Evolutionary conservation across 352 stramenopile species (phyloP).

Genomic region (Phytophthora nicotianae): DNA sequence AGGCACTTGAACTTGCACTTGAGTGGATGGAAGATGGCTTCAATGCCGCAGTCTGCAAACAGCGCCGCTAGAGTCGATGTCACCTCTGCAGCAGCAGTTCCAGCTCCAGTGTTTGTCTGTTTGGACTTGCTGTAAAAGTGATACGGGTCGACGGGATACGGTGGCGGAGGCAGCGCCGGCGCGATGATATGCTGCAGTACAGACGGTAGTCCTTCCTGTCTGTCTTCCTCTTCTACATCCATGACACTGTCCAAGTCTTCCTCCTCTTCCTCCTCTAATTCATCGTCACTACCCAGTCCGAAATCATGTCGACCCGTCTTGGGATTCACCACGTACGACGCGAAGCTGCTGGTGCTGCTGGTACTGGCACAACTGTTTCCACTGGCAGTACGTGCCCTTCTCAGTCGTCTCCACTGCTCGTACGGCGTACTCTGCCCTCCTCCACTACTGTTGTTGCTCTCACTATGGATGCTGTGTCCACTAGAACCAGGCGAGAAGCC

Average conservation of each 20-base stretch:
- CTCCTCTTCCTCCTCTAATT: conserved; percentile 24
- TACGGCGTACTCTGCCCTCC: conserved; percentile 32
- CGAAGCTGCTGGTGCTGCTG: conserved; percentile 56
- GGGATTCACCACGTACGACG: conserved; percentile 54
- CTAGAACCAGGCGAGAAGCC: conserved; percentile 26
- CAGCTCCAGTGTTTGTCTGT: conserved; percentile 20
- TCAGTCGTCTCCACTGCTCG: conserved; percentile 45
- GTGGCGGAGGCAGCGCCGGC: conserved; percentile 55
- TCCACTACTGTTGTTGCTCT: not conserved
- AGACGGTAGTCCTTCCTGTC: conserved; percentile 23
- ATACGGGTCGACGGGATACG: conserved; percentile 84
- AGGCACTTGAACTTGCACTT: conserved; percentile 91
- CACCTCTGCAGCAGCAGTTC: conserved; percentile 51
- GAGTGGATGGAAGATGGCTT: conserved; percentile 65
- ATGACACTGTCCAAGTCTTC: conserved; percentile 25
- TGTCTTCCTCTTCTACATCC: conserved; percentile 25
- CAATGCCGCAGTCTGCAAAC: conserved; percentile 67
- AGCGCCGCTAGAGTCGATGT: conserved; percentile 38
- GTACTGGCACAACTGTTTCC: conserved; percentile 73
- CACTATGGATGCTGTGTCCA: conserved; percentile 12
- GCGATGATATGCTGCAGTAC: conserved; percentile 54
- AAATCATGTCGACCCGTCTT: conserved; percentile 47
- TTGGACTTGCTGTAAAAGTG: conserved; percentile 74
- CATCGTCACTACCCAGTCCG: conserved; percentile 43
- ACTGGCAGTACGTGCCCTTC: conserved; percentile 60